Evolutionary conservation across 2,329 filamentous ascomycete species (phyloP), one percentile per base, ranked within the genome.

Genomic region (Beauveria sp.): DNA sequence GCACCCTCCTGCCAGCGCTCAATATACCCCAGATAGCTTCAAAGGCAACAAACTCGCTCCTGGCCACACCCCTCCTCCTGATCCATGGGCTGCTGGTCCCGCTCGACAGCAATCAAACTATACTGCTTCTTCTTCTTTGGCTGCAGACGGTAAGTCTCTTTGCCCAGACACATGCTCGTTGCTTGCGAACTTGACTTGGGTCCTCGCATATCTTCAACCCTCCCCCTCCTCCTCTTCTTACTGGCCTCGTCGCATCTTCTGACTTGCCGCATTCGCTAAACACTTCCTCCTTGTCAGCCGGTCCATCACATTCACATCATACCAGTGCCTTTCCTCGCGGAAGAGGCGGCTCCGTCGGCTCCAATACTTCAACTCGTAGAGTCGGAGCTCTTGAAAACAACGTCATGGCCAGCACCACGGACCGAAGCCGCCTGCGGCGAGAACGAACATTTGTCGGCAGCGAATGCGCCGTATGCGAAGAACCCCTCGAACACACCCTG

Each of bases 401-500:
- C 72, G 71, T 75, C 67, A 78, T 78, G 76, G 70, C 76, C 40
- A 76, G 74, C 64, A 75, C 73, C 51, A 69, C 88, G 58, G 91
- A 96, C 70, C 83, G 91, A 70, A 88, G 84, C 69, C 88, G 91
- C 67, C 88, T 87, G 66, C 85, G 95, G 71, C 84, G 93, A 71
- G 93, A 98, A 76, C 85, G 95, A 72, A 99, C 93, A 2, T 98
- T 97, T 76, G 90, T 98, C 60, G 95, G 95, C 51, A 92, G 87
- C 73, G 90, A 96, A 77, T 99, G 95, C 76, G 90, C 93, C 56
- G 93, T 97, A 18, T 99, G 95, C 73, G 95, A 99, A 74, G 95
- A 99, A 77, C 93, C 93, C 3, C 79, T 99, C 65, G 95, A 98
- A 75, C 93, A 98, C 74, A 99, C 92, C 3, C 82, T 99, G 52